Evolutionary conservation across 2,329 filamentous ascomycete genomes (phyloP), one percentile per base, ranked within the genome.

Genomic region (Talaromyces islandicus): DNA sequence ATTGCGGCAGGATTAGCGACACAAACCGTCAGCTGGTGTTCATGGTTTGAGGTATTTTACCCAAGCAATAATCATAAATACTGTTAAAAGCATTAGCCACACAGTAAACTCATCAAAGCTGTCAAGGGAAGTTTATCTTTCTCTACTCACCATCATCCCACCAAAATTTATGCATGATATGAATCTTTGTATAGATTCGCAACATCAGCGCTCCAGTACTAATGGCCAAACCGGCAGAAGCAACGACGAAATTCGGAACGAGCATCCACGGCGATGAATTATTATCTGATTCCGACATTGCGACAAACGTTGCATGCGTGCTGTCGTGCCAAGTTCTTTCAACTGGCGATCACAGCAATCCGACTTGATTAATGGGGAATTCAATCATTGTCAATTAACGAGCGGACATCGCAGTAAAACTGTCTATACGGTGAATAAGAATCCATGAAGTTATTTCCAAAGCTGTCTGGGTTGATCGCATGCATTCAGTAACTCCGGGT

Each of bases 61-160:
- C 57, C 51, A 59, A 6, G 62, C 60, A 30, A 64, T 35, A 43
- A 66, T 55, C 21, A 46, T 57, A 41, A 55, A 38, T 12, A 30
- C 53, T 41, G 17, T 38, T 35, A 27, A 56, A 27, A 24, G 14
- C 12, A 46, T 12, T 32, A n/a, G 41, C 6, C 19, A 24, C 7
- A 32, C 3, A 59, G 21, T 7, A 2, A 27, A 6, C n/a, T 17
- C 19, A 11, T 24, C 4, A 4, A 30, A 27, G 24, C 6, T 4
- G 10, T 11, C 24, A 41, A 3, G 10, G 25, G 17, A 27, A 7
- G 17, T 19, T 17, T 9, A 25, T n/a, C 17, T n/a, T 7, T n/a
- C 35, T 14, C 3, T 53, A 25, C 51, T 24, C 53, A 65, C 64
- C 58, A 46, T 65, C 64, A 53, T 65, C 62, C 64, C 62, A 65